A percentile compares a stretch with the other conserved stretches of the same genome.
phyloP scores from a whole-genome alignment of 2,329 filamentous ascomycete species.

The Cladosporium sp. region DNA sequence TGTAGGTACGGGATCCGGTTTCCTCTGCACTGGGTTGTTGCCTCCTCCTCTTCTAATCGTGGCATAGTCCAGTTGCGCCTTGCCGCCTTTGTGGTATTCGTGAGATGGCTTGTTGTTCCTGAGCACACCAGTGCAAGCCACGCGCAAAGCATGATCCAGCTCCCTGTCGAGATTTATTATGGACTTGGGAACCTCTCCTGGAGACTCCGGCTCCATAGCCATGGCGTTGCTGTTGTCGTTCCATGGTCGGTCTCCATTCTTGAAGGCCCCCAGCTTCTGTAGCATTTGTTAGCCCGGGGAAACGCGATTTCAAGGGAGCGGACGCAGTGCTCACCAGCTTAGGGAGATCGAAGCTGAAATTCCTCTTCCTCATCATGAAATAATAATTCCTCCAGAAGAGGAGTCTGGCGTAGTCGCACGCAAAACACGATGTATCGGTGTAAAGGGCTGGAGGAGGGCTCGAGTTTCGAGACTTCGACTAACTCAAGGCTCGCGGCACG shows the following conservation, averaged over 20 bases:
- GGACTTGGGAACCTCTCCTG: conserved; percentile 46
- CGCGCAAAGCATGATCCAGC: conserved; percentile 49
- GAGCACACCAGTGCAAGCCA: conserved; percentile 49
- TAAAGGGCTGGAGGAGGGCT: conserved; percentile 11
- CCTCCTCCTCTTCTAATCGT: conserved; percentile 31
- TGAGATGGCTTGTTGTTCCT: conserved; percentile 41
- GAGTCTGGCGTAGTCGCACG: conserved; percentile 9
- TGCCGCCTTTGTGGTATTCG: conserved; percentile 30
- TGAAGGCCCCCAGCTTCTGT: conserved; percentile 34
- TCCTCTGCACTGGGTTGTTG: conserved; percentile 19
- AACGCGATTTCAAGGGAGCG: not conserved
- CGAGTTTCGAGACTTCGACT: conserved; percentile 5
- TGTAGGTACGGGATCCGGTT: not conserved
- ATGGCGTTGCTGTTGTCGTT: conserved; percentile 32
- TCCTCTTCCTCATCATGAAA: conserved; percentile 42
- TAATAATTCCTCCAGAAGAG: conserved; percentile 5
- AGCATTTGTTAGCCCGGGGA: conserved; percentile 11
- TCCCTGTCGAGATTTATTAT: conserved; percentile 45
- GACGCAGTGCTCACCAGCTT: conserved; percentile 39
- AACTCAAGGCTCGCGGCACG: not conserved
- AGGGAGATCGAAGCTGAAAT: conserved; percentile 48
- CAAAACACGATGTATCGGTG: conserved; percentile 5
- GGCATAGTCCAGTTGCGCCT: conserved; percentile 39
- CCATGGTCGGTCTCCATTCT: conserved; percentile 32
- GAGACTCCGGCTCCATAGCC: conserved; percentile 36